Percentiles rank a stretch among this genome's conserved stretches.
Conservation (phyloP, 805 yeast species). For the Ogataea corticis region DNA sequence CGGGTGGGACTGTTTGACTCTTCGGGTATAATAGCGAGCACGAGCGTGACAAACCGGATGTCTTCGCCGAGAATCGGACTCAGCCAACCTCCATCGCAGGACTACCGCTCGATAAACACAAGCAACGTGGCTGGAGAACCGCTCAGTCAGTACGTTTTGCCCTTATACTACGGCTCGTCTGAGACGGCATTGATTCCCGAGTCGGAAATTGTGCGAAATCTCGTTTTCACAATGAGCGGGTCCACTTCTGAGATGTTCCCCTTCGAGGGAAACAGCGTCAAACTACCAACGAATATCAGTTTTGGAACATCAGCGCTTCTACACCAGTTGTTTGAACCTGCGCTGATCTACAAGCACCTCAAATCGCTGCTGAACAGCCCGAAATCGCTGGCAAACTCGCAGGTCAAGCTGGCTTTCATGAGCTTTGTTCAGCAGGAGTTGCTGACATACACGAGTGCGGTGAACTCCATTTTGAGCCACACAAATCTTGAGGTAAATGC, state of each 20-base stretch:
- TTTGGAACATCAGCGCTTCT: constrained; percentile 58
- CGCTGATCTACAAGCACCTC: constrained; percentile 58
- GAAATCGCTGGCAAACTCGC: constrained; percentile 38
- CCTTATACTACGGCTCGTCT: constrained; percentile 34
- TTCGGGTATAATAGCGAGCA: constrained; percentile 10
- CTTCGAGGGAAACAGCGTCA: constrained; percentile 38
- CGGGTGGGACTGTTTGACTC: constrained; percentile 4
- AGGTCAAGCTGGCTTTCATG: constrained; percentile 63
- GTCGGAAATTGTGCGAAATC: constrained; percentile 43
- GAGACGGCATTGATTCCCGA: constrained; percentile 36
- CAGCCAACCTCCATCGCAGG: constrained; percentile 14
- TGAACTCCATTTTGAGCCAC: constrained; percentile 38
- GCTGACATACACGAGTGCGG: constrained; percentile 34
- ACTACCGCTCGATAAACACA: constrained; percentile 1
- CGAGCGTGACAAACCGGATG: constrained; percentile 10
- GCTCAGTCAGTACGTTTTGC: constrained; percentile 31
- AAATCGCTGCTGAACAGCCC: constrained; percentile 30
- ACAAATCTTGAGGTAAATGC: constrained; percentile 30
- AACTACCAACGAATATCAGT: constrained; percentile 53
- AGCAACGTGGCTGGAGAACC: constrained; percentile 21
- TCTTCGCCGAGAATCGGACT: constrained; percentile 12
- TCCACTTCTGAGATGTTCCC: constrained; percentile 59
- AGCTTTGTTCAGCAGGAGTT: constrained; percentile 44
- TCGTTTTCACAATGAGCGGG: constrained; percentile 60
- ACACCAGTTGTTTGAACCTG: constrained; percentile 66